Evolutionary conservation across 768 basidiomycete genomes (phyloP).

Genomic region (Phlebiopsis flavidoalba): DNA sequence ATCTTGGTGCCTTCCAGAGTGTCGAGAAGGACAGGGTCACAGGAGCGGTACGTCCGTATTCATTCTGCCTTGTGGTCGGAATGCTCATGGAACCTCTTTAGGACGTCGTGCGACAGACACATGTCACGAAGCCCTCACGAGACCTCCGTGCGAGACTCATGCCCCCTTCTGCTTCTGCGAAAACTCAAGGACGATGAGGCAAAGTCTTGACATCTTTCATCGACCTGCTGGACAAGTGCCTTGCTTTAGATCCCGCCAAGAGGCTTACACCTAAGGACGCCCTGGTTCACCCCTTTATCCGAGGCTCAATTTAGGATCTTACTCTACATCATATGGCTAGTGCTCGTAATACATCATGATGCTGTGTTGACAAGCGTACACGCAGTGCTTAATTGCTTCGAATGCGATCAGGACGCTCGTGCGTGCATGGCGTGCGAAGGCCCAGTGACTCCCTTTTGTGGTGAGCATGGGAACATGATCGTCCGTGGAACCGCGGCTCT

Average conservation of each 20-base stretch:
- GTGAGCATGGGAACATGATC: background rate
- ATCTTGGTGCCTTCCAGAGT: slow-evolving; percentile 80
- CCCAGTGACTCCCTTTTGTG: background rate
- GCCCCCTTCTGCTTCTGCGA: slow-evolving; percentile 67
- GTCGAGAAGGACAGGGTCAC: slow-evolving; percentile 83
- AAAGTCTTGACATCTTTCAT: slow-evolving; percentile 76
- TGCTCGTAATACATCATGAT: slow-evolving; percentile 3
- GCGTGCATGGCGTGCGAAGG: background rate
- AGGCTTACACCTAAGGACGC: slow-evolving; percentile 90
- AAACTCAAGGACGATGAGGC: slow-evolving; percentile 87
- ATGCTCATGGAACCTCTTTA: slow-evolving; percentile 29
- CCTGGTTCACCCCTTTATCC: slow-evolving; percentile 80
- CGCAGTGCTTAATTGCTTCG: background rate
- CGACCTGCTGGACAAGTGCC: slow-evolving; percentile 88
- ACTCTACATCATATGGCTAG: background rate
- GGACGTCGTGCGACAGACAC: slow-evolving; percentile 79
- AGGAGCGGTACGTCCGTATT: slow-evolving; percentile 57
- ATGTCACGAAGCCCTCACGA: slow-evolving; percentile 75
- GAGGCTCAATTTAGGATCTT: slow-evolving; percentile 31
- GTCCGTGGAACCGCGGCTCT: background rate
- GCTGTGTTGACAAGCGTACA: background rate
- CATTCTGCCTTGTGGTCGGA: slow-evolving; percentile 3
- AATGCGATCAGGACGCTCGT: background rate
- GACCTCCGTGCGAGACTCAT: slow-evolving; percentile 82
- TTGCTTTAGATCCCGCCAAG: slow-evolving; percentile 80